Conservation (phyloP, 495 filamentous ascomycete species). For the Penicillium fimorum region DNA sequence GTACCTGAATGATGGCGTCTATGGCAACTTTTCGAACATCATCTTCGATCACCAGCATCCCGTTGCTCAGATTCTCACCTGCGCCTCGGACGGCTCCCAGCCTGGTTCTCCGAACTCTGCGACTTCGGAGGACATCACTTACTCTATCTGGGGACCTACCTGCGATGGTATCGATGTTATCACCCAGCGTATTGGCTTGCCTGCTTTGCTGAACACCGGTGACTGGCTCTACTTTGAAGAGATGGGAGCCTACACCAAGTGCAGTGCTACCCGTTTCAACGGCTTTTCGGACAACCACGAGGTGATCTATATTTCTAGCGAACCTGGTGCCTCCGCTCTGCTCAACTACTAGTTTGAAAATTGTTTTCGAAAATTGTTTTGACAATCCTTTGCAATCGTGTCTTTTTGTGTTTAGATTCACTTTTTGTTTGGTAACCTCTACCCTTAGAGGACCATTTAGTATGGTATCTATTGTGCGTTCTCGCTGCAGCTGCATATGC, state of each 20-base stretch:
- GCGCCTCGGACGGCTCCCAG: conserved; percentile 45
- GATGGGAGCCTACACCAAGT: conserved; percentile 98
- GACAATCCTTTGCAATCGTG: conserved; percentile 4
- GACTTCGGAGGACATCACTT: conserved; percentile 51
- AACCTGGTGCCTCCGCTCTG: conserved; percentile 79
- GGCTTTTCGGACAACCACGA: conserved; percentile 93
- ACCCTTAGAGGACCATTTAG: not conserved
- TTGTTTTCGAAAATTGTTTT: no score
- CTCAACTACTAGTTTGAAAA: conserved; percentile 48
- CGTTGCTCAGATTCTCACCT: conserved; percentile 73
- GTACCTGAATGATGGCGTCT: conserved; percentile 94
- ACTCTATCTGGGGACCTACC: conserved; percentile 97
- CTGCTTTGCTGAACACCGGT: conserved; percentile 74
- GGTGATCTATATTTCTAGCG: conserved; percentile 90
- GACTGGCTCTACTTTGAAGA: conserved; percentile 99
- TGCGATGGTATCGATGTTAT: conserved; percentile 98
- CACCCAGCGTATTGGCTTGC: conserved; percentile 68
- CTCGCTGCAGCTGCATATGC: conserved; percentile 10
- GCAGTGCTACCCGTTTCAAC: conserved; percentile 96
- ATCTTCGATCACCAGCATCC: conserved; percentile 98
- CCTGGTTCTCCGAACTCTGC: conserved; percentile 49
- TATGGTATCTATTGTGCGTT: conserved; percentile 13
- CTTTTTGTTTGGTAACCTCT: not conserved
- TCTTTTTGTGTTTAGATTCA: conserved; percentile 7
- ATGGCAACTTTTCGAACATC: conserved; percentile 97